Conservation (phyloP, 1,284 basidiomycete genomes). For the Filobasidium uniguttulatum region DNA sequence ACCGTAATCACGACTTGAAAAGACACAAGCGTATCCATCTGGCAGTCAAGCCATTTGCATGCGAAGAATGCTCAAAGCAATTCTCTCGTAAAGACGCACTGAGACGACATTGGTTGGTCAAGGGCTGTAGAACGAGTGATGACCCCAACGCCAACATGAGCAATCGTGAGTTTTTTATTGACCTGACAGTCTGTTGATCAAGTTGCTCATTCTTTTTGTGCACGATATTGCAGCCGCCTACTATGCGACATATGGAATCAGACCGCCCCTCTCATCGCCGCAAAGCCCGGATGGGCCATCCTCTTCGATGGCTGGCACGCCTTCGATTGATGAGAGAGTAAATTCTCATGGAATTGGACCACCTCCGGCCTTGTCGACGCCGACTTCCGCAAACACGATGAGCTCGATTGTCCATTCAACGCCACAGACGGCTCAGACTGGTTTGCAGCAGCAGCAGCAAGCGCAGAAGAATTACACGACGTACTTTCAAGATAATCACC, state of each 20-base stretch:
- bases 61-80: constrained; percentile 38
- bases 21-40: constrained; percentile 39
- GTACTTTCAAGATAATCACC: no score
- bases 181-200: neutral
- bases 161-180: constrained; percentile 7
- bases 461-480: no score
- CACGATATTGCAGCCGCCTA: neutral
- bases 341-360: no score
- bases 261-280: neutral
- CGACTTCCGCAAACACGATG: neutral
- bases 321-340: no score
- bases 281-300: neutral
- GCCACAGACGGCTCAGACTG: no score
- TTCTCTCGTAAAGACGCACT: constrained; percentile 40
- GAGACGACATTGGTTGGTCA: constrained; percentile 39
- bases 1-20: constrained; percentile 40
- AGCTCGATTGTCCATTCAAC: no score
- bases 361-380: neutral
- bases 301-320: neutral
- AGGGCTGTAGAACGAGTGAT: constrained; percentile 35
- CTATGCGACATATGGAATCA: neutral
- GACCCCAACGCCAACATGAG: constrained; percentile 8
- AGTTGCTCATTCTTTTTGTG: neutral
- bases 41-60: constrained; percentile 38
- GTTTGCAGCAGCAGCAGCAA: no score